Evolutionary conservation across 495 filamentous ascomycete species (phyloP).

Genomic region (Choiromyces venosus): DNA sequence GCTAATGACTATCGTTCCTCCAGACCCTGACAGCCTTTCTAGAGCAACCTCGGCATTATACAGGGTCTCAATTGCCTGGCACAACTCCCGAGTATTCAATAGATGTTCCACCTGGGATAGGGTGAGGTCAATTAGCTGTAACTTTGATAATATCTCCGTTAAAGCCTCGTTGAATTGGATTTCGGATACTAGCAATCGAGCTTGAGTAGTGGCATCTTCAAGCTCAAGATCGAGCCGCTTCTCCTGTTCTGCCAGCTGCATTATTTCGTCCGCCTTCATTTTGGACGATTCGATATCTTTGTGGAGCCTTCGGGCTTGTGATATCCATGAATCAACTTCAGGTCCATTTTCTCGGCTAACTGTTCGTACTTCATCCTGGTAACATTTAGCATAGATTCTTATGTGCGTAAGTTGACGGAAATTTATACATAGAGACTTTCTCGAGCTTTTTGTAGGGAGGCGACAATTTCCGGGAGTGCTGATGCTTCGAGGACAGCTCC

Average conservation of each 20-base stretch:
- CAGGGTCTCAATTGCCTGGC: slow-evolving; percentile 35
- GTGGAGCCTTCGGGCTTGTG: slow-evolving; percentile 61
- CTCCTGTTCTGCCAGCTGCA: slow-evolving; percentile 54
- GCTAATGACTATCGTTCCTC: slow-evolving; percentile 27
- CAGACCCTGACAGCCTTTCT: slow-evolving; percentile 20
- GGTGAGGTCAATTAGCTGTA: slow-evolving; percentile 45
- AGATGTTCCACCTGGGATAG: slow-evolving; percentile 23
- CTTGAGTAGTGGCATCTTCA: slow-evolving; percentile 56
- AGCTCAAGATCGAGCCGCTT: slow-evolving; percentile 49
- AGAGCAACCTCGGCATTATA: slow-evolving; percentile 41
- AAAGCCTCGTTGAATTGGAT: slow-evolving; percentile 62
- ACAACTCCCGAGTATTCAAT: slow-evolving; percentile 12
- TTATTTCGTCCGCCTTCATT: slow-evolving; percentile 57
- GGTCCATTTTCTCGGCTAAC: slow-evolving; percentile 55
- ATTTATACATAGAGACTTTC: slow-evolving; percentile 54
- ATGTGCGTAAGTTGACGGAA: not conserved
- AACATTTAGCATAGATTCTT: slow-evolving; percentile 4
- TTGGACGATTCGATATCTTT: slow-evolving; percentile 59
- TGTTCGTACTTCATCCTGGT: slow-evolving; percentile 54
- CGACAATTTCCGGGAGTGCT: slow-evolving; percentile 53
- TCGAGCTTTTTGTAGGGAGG: slow-evolving; percentile 53
- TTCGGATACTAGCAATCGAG: slow-evolving; percentile 56
- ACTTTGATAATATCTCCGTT: slow-evolving; percentile 50
- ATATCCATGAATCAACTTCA: slow-evolving; percentile 66
- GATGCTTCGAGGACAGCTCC: slow-evolving; percentile 53